Evolutionary conservation across 129 eudicot genomes (phyloP).

Genomic region (Escallonia herrerae): DNA sequence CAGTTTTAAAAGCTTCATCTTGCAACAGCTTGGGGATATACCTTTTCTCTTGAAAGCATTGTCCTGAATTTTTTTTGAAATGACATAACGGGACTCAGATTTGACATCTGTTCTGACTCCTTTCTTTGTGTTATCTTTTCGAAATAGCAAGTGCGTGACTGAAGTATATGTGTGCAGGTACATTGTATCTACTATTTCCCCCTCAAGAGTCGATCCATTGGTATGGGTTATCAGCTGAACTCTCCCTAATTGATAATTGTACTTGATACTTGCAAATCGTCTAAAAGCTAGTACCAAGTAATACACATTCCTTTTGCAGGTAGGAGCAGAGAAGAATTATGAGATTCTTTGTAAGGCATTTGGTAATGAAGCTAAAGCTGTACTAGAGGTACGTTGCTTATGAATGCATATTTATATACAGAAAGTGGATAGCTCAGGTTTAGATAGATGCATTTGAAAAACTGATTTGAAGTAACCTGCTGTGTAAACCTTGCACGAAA

Average conservation of each 20-base stretch:
- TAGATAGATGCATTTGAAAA: too few species aligned
- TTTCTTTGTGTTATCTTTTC: too few species aligned
- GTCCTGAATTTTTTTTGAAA: too few species aligned
- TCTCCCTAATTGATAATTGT: not conserved
- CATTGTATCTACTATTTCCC: constrained; percentile 64
- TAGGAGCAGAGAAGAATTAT: constrained; percentile 54
- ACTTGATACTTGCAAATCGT: too few species aligned
- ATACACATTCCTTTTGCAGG: constrained; percentile 33
- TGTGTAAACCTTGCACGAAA: too few species aligned
- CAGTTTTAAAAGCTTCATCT: too few species aligned
- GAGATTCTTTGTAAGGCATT: constrained; percentile 87
- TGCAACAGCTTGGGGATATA: too few species aligned
- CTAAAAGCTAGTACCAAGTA: not conserved
- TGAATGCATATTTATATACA: not conserved
- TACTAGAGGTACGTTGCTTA: constrained; percentile 50
- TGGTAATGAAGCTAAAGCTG: constrained; percentile 62
- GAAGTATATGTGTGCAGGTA: constrained; percentile 44
- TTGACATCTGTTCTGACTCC: too few species aligned
- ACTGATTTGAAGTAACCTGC: too few species aligned
- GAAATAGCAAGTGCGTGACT: too few species aligned
- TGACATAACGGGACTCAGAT: too few species aligned
- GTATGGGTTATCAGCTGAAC: constrained; percentile 25
- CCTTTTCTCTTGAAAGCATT: too few species aligned
- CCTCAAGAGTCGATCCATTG: constrained; percentile 74
- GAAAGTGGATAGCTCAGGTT: not conserved